These are phyloP conservation scores for Cryphonectria nitschkei DNA, from an alignment of 2,329 filamentous ascomycete genomes.

Conservation along the genomic window DNA sequence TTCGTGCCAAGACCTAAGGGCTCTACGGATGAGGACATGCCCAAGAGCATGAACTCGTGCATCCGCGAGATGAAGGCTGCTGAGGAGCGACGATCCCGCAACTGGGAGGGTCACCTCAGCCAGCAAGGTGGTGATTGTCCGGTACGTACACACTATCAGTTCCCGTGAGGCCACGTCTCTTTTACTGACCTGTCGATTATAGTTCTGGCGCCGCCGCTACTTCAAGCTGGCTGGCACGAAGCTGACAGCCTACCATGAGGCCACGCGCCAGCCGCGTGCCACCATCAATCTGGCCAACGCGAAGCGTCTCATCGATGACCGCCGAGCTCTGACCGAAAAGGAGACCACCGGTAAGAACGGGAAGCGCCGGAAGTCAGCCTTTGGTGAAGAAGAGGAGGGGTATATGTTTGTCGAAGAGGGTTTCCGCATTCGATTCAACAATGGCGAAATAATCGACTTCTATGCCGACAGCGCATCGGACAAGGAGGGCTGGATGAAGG, in stretches of 20 bases:
- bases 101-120: conserved; percentile 87
- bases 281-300: conserved; percentile 97
- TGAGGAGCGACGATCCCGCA: conserved; percentile 75
- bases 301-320: conserved; percentile 90
- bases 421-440: conserved; percentile 97
- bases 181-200: conserved; percentile 43
- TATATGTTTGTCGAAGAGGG: conserved; percentile 99
- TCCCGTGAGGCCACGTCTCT: background rate
- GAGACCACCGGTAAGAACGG: conserved; percentile 78
- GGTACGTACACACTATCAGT: conserved; percentile 59
- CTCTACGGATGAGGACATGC: conserved; percentile 91
- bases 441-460: conserved; percentile 97
- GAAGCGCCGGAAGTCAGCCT: conserved; percentile 86
- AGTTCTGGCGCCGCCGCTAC: conserved; percentile 98
- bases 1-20: conserved; percentile 93
- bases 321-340: conserved; percentile 78
- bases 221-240: conserved; percentile 93
- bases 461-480: conserved; percentile 87
- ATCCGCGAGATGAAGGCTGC: conserved; percentile 91
- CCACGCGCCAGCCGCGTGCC: conserved; percentile 90
- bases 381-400: conserved; percentile 96
- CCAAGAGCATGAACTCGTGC: conserved; percentile 98
- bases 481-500: conserved; percentile 95
- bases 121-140: conserved; percentile 98
- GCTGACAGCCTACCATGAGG: conserved; percentile 93